A percentile compares a stretch with the other conserved stretches of the same genome.
Conservation (phyloP, 1,139 yeast species). For the Diutina scorzettiae region DNA sequence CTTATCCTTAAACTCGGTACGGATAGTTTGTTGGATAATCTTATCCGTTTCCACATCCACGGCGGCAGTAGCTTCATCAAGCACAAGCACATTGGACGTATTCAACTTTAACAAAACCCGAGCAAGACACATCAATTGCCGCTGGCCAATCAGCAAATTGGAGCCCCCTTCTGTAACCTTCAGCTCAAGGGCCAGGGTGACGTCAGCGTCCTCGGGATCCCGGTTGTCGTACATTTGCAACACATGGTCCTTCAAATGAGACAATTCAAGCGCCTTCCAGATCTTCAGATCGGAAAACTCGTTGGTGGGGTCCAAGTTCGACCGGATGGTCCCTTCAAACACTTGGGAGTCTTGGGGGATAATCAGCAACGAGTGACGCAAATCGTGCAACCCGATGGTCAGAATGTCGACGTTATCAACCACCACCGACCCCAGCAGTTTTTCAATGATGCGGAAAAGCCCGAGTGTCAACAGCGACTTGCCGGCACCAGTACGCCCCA, state of each 20-base stretch:
- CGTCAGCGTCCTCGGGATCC: slow-evolving; percentile 15
- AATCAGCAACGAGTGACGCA: slow-evolving; percentile 76
- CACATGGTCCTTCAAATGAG: slow-evolving; percentile 75
- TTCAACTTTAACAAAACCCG: slow-evolving; percentile 57
- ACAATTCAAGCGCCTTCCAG: slow-evolving; percentile 76
- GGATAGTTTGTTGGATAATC: slow-evolving; percentile 75
- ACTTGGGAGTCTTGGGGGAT: slow-evolving; percentile 98
- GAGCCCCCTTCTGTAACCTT: slow-evolving; percentile 72
- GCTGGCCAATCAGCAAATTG: slow-evolving; percentile 81
- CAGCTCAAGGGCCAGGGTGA: slow-evolving; percentile 44
- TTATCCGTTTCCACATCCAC: slow-evolving; percentile 94
- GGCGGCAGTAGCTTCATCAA: slow-evolving; percentile 97
- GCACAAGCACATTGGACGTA: slow-evolving; percentile 63
- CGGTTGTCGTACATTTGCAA: slow-evolving; percentile 37
- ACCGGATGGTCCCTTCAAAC: slow-evolving; percentile 81
- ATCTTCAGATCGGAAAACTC: slow-evolving; percentile 60
- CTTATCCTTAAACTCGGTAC: slow-evolving; percentile 74
- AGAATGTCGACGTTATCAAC: slow-evolving; percentile 67
- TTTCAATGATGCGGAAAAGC: slow-evolving; percentile 80
- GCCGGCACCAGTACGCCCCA: slow-evolving; percentile 96
- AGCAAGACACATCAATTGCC: slow-evolving; percentile 85
- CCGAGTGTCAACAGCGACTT: slow-evolving; percentile 87
- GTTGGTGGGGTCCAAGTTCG: slow-evolving; percentile 79
- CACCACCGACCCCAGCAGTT: slow-evolving; percentile 53
- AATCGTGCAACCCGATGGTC: slow-evolving; percentile 65